Evolutionary conservation across 495 filamentous ascomycete species (phyloP).

Genomic region (Pyrenopolyporus hunteri): DNA sequence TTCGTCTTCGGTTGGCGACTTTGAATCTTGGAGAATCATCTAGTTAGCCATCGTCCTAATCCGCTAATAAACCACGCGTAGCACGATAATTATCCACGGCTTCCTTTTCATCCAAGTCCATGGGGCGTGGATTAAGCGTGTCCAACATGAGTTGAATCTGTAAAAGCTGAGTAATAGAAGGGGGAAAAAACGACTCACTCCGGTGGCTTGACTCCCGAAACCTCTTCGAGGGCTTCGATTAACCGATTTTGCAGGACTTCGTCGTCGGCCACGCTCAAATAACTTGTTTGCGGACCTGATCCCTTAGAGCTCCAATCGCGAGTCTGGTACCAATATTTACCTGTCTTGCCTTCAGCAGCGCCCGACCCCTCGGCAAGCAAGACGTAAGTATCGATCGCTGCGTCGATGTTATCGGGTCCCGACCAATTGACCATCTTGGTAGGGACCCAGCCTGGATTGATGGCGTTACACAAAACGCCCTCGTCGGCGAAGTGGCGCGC

Average conservation of each 20-base stretch:
- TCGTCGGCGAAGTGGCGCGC: slow-evolving; percentile 52
- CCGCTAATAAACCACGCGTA: too few relatives aligned
- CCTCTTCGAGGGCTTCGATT: slow-evolving; percentile 16
- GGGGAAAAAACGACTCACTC: too few relatives aligned
- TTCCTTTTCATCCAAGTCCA: too few relatives aligned
- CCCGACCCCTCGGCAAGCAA: slow-evolving; percentile 52
- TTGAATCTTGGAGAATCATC: too few relatives aligned
- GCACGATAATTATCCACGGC: too few relatives aligned
- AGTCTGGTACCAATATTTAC: slow-evolving; percentile 34
- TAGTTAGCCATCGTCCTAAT: too few relatives aligned
- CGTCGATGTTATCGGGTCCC: slow-evolving; percentile 54
- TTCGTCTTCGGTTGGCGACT: too few relatives aligned
- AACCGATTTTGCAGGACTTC: slow-evolving; percentile 31
- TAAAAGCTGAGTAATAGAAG: too few relatives aligned
- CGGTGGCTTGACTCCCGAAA: slow-evolving; percentile 24
- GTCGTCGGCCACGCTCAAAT: slow-evolving; percentile 28
- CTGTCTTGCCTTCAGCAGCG: slow-evolving; percentile 30
- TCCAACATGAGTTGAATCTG: too few relatives aligned
- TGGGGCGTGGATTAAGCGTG: too few relatives aligned
- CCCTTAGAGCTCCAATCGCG: slow-evolving; percentile 9
- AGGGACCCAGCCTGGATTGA: slow-evolving; percentile 68
- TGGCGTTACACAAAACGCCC: slow-evolving; percentile 55
- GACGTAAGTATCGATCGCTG: slow-evolving; percentile 54
- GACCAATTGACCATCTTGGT: slow-evolving; percentile 65
- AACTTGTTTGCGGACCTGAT: slow-evolving; percentile 6